A percentile compares a stretch with the other conserved stretches of the same genome.
phyloP scores from a whole-genome alignment of 2,329 filamentous ascomycete species.

The Colletotrichum simmondsii region DNA sequence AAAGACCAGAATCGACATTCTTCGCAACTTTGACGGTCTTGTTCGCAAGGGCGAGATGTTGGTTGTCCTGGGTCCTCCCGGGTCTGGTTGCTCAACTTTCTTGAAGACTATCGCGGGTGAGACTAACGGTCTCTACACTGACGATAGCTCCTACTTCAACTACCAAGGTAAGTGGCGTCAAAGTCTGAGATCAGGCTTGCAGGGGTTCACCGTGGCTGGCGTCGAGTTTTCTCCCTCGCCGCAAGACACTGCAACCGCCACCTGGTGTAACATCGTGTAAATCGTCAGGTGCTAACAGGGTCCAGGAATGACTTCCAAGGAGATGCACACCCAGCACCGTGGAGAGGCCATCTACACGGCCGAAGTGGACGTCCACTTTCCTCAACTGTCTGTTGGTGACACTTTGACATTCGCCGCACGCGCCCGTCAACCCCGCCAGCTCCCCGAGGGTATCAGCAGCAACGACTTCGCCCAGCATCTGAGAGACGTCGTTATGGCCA shows the following conservation, averaged over 20 bases:
- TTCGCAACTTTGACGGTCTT: slow-evolving; percentile 74
- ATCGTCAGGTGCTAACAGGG: not conserved
- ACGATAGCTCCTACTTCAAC: slow-evolving; percentile 78
- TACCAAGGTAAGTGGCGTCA: slow-evolving; percentile 72
- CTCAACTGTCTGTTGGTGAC: slow-evolving; percentile 80
- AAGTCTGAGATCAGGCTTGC: not conserved
- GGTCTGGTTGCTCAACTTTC: slow-evolving; percentile 84
- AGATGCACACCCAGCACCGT: slow-evolving; percentile 82
- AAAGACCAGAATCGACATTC: slow-evolving; percentile 72
- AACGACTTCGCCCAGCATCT: slow-evolving; percentile 69
- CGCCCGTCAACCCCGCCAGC: slow-evolving; percentile 71
- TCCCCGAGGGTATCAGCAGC: slow-evolving; percentile 67
- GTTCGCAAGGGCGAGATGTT: slow-evolving; percentile 80
- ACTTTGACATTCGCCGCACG: slow-evolving; percentile 82
- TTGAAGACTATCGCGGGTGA: slow-evolving; percentile 88
- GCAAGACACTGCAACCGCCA: not conserved
- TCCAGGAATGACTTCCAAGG: slow-evolving; percentile 72
- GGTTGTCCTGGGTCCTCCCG: slow-evolving; percentile 78
- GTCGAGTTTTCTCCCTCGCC: not conserved
- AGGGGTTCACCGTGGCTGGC: not conserved
- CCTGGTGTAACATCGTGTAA: not conserved
- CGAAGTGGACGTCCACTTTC: slow-evolving; percentile 86
- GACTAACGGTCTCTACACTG: slow-evolving; percentile 81
- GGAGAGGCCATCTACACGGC: slow-evolving; percentile 90
- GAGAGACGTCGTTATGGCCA: slow-evolving; percentile 79